These are phyloP conservation scores for Mimosa pudica DNA, from an alignment of 306 rosid species.

Conservation along the genomic window DNA sequence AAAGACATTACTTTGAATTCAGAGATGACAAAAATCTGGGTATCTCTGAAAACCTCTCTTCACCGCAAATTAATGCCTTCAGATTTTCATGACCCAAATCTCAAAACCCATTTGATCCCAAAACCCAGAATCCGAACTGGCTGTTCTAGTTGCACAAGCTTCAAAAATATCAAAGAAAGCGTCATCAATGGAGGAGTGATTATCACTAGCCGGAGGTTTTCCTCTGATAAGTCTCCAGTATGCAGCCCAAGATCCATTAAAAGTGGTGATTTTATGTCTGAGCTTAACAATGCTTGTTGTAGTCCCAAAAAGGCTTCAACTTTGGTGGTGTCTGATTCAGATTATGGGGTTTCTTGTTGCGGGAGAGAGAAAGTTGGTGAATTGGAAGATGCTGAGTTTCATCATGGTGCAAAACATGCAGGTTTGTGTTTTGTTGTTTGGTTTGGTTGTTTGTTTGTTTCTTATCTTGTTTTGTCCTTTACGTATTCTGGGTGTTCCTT, in stretches of 20 bases:
- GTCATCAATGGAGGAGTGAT: conserved; percentile 68
- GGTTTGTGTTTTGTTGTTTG: conserved; percentile 42
- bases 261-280: conserved; percentile 93
- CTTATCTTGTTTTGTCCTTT: conserved; percentile 33
- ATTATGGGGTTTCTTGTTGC: conserved; percentile 44
- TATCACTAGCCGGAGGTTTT: no score
- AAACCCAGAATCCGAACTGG: conserved; percentile 67
- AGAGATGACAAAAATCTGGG: conserved; percentile 84
- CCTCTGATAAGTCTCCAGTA: conserved; percentile 74
- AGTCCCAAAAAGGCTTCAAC: conserved; percentile 60
- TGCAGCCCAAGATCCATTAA: conserved; percentile 95
- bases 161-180: conserved; percentile 89
- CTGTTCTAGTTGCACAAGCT: conserved; percentile 90
- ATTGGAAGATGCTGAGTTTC: conserved; percentile 94
- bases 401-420: conserved; percentile 93
- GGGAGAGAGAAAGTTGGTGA: conserved; percentile 73
- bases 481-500: conserved; percentile 14
- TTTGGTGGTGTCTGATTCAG: conserved; percentile 56
- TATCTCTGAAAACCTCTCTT: conserved; percentile 75
- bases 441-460: not conserved
- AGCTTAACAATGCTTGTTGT: conserved; percentile 53
- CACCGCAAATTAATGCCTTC: conserved; percentile 91
- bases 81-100: conserved; percentile 83
- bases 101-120: conserved; percentile 65
- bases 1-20: not conserved